Conservation (phyloP, 176 grass and related monocot species). For the Stipa capillata region DNA sequence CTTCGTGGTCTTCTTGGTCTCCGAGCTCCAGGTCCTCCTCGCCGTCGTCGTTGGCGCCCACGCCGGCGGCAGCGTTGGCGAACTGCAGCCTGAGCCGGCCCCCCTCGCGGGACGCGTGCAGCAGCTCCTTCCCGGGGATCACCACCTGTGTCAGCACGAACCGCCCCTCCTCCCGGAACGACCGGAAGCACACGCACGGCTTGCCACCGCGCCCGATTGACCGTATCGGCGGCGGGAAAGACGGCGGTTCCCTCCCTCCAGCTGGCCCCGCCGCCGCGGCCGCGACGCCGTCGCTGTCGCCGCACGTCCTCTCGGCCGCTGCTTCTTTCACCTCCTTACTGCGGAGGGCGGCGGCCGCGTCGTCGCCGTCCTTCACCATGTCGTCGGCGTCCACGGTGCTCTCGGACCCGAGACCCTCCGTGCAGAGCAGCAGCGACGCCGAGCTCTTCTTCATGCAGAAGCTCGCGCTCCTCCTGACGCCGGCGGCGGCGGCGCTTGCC, state of each 20-base stretch:
- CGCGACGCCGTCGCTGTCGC: too few species aligned
- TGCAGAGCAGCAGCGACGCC: constrained; percentile 49
- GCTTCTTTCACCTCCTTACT: not conserved
- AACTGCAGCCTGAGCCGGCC: constrained; percentile 52
- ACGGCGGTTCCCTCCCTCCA: not conserved
- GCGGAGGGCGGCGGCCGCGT: not conserved
- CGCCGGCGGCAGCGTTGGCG: not conserved
- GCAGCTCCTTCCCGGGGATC: constrained; percentile 57
- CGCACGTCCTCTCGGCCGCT: too few species aligned
- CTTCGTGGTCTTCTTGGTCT: not conserved
- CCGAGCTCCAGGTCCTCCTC: not conserved
- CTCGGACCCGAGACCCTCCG: constrained; percentile 80
- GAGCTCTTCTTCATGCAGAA: constrained; percentile 49
- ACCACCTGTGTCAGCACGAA: constrained; percentile 70
- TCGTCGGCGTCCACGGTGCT: constrained; percentile 52
- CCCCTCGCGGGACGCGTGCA: constrained; percentile 41
- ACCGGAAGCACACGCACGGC: constrained; percentile 51
- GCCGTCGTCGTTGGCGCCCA: too few species aligned
- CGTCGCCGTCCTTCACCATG: constrained; percentile 36
- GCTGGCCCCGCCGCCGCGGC: too few species aligned
- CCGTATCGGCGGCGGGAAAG: constrained; percentile 68
- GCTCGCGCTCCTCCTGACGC: constrained; percentile 30
- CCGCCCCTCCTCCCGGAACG: constrained; percentile 39
- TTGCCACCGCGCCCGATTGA: constrained; percentile 60
- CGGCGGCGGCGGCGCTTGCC: not conserved